Evolutionary conservation across 1,139 yeast species (phyloP), one percentile per base, ranked within the genome.

Genomic region (Nakaseomyces nivariensis): DNA sequence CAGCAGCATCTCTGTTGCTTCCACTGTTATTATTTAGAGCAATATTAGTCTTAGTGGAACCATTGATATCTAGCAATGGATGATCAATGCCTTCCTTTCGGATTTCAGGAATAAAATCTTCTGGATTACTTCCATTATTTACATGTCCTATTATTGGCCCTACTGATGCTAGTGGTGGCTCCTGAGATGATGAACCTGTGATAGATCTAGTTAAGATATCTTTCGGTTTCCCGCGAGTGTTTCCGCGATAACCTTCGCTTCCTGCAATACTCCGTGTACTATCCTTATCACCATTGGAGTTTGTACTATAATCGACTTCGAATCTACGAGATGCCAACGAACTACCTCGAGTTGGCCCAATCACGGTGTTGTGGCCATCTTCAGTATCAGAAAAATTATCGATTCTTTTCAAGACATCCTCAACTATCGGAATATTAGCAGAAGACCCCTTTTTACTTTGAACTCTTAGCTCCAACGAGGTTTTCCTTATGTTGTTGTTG

Each of bases 301-400:
- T 10, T 8, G 44, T 27, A 17, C 13, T 29, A 29, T 41, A 41
- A 17, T 41, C 44, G 5, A 41, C 44, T 29, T 41, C 34, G n/a
- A 27, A 41, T 3, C n/a, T 25, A 4, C 44, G 33, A 6, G 44
- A 41, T 13, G 44, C 44, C 34, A 41, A 41, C 4, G 44, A 41
- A 4, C 6, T 41, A 29, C 25, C 29, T 29, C 44, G 27, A 27
- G 34, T 29, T 17, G 44, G 44, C 8, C 34, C 34, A 7, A 27
- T n/a, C 1, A 41, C 44, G 4, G 25, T 41, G 17, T 38, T 38
- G 24, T 41, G 44, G 7, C 34, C 34, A 5, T 41, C 44, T 11
- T 41, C 44, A 4, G 44, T 41, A 29, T 41, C 44, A 4, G 44
- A 41, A 25, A 41, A 41, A 29, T 41, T 41, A 29, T 41, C 44